Base-by-base conservation (phyloP, 73 alveolate genomes). In the Uronychia setigera region DNA sequence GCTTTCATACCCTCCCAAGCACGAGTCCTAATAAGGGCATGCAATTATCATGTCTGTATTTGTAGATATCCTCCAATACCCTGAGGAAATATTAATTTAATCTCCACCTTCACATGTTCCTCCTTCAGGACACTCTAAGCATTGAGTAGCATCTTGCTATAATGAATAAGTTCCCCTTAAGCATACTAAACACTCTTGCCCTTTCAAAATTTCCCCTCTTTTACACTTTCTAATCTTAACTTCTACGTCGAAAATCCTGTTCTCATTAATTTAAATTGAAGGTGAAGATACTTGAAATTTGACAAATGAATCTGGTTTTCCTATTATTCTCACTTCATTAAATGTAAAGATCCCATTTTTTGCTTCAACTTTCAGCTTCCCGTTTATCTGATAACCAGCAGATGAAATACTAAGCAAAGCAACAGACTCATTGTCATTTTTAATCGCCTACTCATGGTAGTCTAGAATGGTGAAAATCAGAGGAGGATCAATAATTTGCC, bases 11-110 rank as follows among this genome's bases (percentile, higher is more conserved):
- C 80, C 79, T n/a, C 87, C 87, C 25, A 80, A 58, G 32, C 87
- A 80, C 29, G 87, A 35, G 1, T 35, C 80, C 13, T n/a, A 59
- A 28, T 27, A 28, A 27, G 79, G 87, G n/a, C 85, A 79, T 30
- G 26, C 32, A 5, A 5, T 35, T 26, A 79, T 31, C 35, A 79
- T 26, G 34, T 31, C 77, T 32, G 85, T 79, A 29, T 79, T 33
- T 25, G 32, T 1, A 32, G 85, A 78, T 33, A 9, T 30, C 33
- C 85, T 79, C 85, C 85, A 79, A 33, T 33, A 79, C 1, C 85
- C 85, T 26, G 11, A n/a, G 75, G 11, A 31, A 11, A 79, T 31
- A 1, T 11, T 29, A 1, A 79, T 79, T 79, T 79, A 14, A 35
- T 28, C 5, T 13, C 77, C 33, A 11, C 85, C 77, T 14, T 11